phyloP scores from a whole-genome alignment of 2,329 filamentous ascomycete species.

The Ambrosiella cleistominuta region DNA sequence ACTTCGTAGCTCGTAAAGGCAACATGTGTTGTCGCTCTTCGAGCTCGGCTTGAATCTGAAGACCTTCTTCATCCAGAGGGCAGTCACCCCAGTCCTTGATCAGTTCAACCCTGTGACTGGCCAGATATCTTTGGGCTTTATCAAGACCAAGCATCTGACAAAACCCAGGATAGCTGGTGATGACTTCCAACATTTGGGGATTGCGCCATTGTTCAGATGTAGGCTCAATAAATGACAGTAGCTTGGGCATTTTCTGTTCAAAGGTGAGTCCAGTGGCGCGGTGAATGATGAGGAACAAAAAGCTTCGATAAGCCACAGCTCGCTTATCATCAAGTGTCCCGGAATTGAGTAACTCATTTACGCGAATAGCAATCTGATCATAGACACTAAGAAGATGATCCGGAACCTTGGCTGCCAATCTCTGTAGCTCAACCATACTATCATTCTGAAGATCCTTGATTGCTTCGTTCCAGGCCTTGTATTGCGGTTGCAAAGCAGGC shows the following conservation, averaged over 20 bases:
- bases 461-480: slow-evolving; percentile 64
- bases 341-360: slow-evolving; percentile 61
- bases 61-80: slow-evolving; percentile 60
- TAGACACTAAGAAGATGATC: slow-evolving; percentile 81
- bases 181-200: slow-evolving; percentile 44
- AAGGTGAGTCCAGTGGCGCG: slow-evolving; percentile 60
- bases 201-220: slow-evolving; percentile 68
- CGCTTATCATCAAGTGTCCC: slow-evolving; percentile 64
- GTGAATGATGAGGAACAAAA: slow-evolving; percentile 88
- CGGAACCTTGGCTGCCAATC: slow-evolving; percentile 76
- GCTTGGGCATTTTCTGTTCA: slow-evolving; percentile 49
- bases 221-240: slow-evolving; percentile 65
- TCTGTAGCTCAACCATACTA: slow-evolving; percentile 72
- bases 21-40: slow-evolving; percentile 57
- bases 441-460: slow-evolving; percentile 77
- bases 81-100: slow-evolving; percentile 70
- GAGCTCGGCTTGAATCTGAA: slow-evolving; percentile 60
- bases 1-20: slow-evolving; percentile 75
- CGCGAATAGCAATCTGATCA: slow-evolving; percentile 65
- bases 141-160: slow-evolving; percentile 64
- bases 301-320: slow-evolving; percentile 70
- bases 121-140: slow-evolving; percentile 65
- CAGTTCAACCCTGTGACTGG: slow-evolving; percentile 52
- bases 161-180: slow-evolving; percentile 64
- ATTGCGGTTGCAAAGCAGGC: slow-evolving; percentile 52